Conservation (phyloP, 2,329 filamentous ascomycete genomes). For the Neofusicoccum cordaticola region DNA sequence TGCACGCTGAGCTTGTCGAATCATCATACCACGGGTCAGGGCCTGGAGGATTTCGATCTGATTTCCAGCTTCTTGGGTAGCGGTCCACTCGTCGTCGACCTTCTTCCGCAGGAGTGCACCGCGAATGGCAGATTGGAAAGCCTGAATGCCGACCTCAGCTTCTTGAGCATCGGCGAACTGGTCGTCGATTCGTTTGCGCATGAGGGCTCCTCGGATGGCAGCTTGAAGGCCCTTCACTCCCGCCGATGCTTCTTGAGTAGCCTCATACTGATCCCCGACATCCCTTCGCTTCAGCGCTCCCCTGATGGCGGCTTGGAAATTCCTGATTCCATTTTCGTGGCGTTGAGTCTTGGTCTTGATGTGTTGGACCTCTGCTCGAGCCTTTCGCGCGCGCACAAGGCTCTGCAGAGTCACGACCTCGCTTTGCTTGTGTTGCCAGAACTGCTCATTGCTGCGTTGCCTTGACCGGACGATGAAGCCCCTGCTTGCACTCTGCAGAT, state of each 20-base stretch:
- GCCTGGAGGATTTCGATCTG: slow-evolving; percentile 37
- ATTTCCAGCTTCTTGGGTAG: slow-evolving; percentile 21
- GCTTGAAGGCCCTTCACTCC: slow-evolving; percentile 53
- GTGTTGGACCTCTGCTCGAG: slow-evolving; percentile 43
- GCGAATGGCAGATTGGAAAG: slow-evolving; percentile 56
- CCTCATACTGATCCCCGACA: slow-evolving; percentile 53
- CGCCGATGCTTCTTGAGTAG: slow-evolving; percentile 53
- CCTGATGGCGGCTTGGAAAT: slow-evolving; percentile 58
- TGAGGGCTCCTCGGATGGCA: slow-evolving; percentile 63
- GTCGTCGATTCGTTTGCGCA: slow-evolving; percentile 55
- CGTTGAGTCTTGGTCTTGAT: slow-evolving; percentile 48
- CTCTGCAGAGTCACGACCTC: slow-evolving; percentile 80
- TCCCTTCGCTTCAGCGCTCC: slow-evolving; percentile 44
- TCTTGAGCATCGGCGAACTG: slow-evolving; percentile 52
- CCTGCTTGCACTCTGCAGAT: slow-evolving; percentile 74
- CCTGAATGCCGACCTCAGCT: slow-evolving; percentile 58
- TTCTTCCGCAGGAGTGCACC: slow-evolving; percentile 62
- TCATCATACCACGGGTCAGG: slow-evolving; percentile 40
- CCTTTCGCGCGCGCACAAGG: slow-evolving; percentile 66
- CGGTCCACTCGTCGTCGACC: slow-evolving; percentile 27
- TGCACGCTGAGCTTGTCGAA: slow-evolving; percentile 35
- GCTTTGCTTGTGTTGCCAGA: slow-evolving; percentile 68
- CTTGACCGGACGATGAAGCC: slow-evolving; percentile 70
- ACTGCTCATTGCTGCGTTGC: slow-evolving; percentile 60
- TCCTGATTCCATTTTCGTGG: slow-evolving; percentile 45